Percentiles rank a stretch among this genome's conserved stretches.
Evolutionary conservation across 441 rosid genomes (phyloP).

Genomic region (Aquilaria agallochum): DNA sequence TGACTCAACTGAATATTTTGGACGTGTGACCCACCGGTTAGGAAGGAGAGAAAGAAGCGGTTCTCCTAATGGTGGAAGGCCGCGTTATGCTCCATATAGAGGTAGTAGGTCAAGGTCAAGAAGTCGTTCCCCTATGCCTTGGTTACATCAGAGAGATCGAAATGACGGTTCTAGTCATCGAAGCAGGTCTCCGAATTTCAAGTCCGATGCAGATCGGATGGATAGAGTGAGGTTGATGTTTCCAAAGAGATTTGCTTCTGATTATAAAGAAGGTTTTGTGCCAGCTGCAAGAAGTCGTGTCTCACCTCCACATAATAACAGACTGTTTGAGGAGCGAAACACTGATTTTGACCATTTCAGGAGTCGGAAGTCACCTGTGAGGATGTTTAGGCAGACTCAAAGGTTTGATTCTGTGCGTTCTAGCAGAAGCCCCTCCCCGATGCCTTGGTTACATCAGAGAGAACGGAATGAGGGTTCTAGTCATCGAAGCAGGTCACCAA

Average conservation of each 20-base stretch:
- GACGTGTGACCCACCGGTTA: conserved; percentile 24
- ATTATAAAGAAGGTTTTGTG: conserved; percentile 24
- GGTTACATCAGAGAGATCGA: conserved; percentile 29
- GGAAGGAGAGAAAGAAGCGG: conserved; percentile 42
- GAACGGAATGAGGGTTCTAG: conserved; percentile 32
- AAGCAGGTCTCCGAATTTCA: conserved; percentile 41
- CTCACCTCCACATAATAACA: conserved; percentile 24
- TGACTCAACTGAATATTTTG: conserved; percentile 20
- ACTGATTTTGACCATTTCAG: conserved; percentile 28
- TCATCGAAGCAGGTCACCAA: conserved; percentile 38
- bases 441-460: conserved; percentile 26
- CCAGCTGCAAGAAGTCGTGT: conserved; percentile 20
- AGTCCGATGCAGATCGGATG: conserved; percentile 27
- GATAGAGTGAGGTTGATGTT: conserved; percentile 38
- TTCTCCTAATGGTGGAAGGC: conserved; percentile 31
- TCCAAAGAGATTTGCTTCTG: conserved; percentile 34
- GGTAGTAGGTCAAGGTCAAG: conserved; percentile 45
- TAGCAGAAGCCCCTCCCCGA: conserved; percentile 36
- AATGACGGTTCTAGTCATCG: conserved; percentile 29
- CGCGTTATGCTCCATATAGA: conserved; percentile 21
- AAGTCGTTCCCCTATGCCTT: conserved; percentile 41
- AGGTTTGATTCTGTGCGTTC: conserved; percentile 32
- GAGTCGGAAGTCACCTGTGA: conserved; percentile 36
- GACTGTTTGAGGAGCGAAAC: conserved; percentile 35
- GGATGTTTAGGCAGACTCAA: conserved; percentile 27